Conservation (phyloP, 805 yeast genomes). For the Candida insectorum region DNA sequence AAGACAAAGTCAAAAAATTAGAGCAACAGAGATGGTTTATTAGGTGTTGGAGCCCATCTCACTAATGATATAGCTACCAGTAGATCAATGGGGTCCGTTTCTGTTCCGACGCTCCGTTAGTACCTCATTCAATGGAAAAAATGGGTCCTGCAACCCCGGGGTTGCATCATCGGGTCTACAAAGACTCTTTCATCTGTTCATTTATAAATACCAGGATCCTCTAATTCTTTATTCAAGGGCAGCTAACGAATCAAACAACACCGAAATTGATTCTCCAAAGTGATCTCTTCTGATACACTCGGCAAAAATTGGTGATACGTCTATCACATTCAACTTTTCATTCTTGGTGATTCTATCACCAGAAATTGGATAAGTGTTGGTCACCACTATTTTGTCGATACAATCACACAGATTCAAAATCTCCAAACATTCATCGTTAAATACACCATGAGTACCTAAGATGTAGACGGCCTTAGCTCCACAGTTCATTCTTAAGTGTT, state of each 20-base stretch:
- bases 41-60: too few species aligned
- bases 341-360: slow-evolving; percentile 54
- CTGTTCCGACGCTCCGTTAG: slow-evolving; percentile 62
- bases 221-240: slow-evolving; percentile 34
- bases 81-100: too few species aligned
- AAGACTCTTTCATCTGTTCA: slow-evolving; percentile 7
- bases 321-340: slow-evolving; percentile 79
- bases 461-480: slow-evolving; percentile 91
- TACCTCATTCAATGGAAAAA: slow-evolving; percentile 24
- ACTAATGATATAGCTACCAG: too few species aligned
- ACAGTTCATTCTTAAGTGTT: slow-evolving; percentile 91
- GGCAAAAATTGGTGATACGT: slow-evolving; percentile 92
- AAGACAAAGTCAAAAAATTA: too few species aligned
- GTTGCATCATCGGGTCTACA: slow-evolving; percentile 47
- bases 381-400: slow-evolving; percentile 89
- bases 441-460: slow-evolving; percentile 94
- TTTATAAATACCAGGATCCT: slow-evolving; percentile 5
- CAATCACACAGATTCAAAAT: slow-evolving; percentile 71
- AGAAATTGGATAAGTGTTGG: slow-evolving; percentile 91
- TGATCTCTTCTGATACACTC: slow-evolving; percentile 99
- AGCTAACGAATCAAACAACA: slow-evolving; percentile 83
- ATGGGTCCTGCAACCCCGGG: slow-evolving; percentile 52
- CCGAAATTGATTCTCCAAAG: slow-evolving; percentile 95
- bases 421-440: slow-evolving; percentile 83
- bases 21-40: too few species aligned